phyloP scores from a whole-genome alignment of 192 early-diverging fungal genomes.

The Coemansia sp. region DNA sequence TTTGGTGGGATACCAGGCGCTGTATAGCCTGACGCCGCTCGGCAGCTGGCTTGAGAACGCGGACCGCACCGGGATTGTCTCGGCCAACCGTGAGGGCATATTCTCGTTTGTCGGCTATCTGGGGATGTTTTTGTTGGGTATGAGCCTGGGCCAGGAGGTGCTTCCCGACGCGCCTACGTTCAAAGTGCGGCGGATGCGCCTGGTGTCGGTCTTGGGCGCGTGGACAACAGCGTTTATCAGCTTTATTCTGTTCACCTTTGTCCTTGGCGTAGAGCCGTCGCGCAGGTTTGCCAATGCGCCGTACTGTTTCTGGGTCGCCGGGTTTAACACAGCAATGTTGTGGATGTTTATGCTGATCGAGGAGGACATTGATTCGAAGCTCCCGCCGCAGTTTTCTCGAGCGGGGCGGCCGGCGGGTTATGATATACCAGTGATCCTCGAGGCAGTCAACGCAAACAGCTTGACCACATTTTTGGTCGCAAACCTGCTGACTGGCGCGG shows the following conservation, averaged over 20 bases:
- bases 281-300: constrained; percentile 74
- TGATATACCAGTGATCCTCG: constrained; percentile 58
- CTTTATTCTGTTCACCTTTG: constrained; percentile 55
- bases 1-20: constrained; percentile 60
- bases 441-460: constrained; percentile 78
- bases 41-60: constrained; percentile 76
- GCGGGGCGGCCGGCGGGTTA: constrained; percentile 42
- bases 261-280: constrained; percentile 60
- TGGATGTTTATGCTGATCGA: constrained; percentile 62
- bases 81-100: constrained; percentile 90
- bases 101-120: constrained; percentile 83
- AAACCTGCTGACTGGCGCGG: constrained; percentile 82
- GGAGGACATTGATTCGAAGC: constrained; percentile 54
- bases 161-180: constrained; percentile 50
- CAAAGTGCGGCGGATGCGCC: constrained; percentile 50
- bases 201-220: constrained; percentile 45
- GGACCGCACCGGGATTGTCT: constrained; percentile 67
- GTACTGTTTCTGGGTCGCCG: constrained; percentile 76
- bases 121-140: constrained; percentile 74
- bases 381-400: constrained; percentile 37
- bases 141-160: constrained; percentile 67
- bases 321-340: constrained; percentile 66
- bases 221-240: constrained; percentile 46
- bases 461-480: constrained; percentile 83
- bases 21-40: constrained; percentile 57